Conservation (phyloP, 768 basidiomycete genomes). For the Amanita phalloides region DNA sequence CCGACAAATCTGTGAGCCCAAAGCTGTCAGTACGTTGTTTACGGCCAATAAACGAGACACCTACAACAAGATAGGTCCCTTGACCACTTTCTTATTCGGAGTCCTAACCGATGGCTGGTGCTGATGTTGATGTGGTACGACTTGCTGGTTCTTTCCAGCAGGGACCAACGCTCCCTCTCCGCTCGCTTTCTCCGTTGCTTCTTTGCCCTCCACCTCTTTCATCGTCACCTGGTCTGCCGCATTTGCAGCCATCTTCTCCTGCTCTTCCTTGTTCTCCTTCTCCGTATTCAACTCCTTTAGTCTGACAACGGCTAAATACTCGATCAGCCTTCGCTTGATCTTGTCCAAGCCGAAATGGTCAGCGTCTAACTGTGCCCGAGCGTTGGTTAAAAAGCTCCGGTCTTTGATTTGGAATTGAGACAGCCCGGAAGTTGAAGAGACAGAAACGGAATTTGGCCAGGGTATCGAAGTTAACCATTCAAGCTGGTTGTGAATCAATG, state of each 20-base stretch:
- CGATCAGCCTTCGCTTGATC: conserved; percentile 85
- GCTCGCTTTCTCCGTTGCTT: conserved; percentile 5
- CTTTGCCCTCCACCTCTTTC: conserved; percentile 4
- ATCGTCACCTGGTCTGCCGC: conserved; percentile 6
- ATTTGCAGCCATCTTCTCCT: conserved; percentile 15
- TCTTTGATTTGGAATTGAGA: conserved; percentile 27
- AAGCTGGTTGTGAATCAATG: conserved; percentile 32
- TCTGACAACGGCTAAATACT: conserved; percentile 84
- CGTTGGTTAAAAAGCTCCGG: conserved; percentile 51
- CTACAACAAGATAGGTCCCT: conserved; percentile 66
- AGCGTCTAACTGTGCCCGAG: conserved; percentile 72
- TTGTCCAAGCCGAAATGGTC: conserved; percentile 92
- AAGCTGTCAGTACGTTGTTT: neutral
- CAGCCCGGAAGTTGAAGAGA: conserved; percentile 10
- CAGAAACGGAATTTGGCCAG: conserved; percentile 51
- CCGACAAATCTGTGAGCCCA: conserved; percentile 56
- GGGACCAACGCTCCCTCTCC: conserved; percentile 18
- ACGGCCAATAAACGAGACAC: conserved; percentile 7
- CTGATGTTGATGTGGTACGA: conserved; percentile 6
- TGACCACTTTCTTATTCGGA: conserved; percentile 31
- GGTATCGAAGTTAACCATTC: conserved; percentile 86
- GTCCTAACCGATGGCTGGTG: conserved; percentile 7
- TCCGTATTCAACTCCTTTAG: conserved; percentile 38
- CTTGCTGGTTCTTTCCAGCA: conserved; percentile 15
- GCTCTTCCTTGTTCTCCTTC: conserved; percentile 22